phyloP scores from a whole-genome alignment of 208 protist species.

The Acanthamoeba castellanii region DNA sequence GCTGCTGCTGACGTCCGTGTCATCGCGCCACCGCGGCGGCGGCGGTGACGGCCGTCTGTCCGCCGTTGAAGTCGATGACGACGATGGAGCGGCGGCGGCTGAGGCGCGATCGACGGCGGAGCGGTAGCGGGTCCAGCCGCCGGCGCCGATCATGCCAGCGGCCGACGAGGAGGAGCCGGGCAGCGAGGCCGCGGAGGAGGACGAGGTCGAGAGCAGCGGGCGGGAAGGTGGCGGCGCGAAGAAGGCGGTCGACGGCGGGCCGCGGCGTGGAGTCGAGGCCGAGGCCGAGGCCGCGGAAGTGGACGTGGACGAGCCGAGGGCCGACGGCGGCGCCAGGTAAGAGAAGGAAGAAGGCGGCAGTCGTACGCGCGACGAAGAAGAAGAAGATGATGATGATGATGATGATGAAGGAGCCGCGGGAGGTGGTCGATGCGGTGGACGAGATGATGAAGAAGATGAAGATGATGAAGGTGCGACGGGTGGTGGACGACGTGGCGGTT shows the following conservation, averaged over 20 bases:
- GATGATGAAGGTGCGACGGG: neutral
- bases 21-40: neutral
- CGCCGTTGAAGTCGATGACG: neutral
- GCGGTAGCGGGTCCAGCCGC: slow-evolving; percentile 2
- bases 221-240: neutral
- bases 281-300: neutral
- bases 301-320: neutral
- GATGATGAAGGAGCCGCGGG: neutral
- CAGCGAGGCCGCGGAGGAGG: neutral
- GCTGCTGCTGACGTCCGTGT: neutral
- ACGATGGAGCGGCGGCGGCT: neutral
- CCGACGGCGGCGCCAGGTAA: neutral
- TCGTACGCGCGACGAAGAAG: neutral
- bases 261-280: neutral
- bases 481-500: neutral
- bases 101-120: neutral
- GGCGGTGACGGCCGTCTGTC: neutral
- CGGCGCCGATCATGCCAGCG: neutral
- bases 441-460: neutral
- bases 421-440: neutral
- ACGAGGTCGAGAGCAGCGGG: neutral
- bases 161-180: neutral
- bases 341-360: slow-evolving; percentile 8
- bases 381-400: neutral
- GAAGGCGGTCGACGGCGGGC: neutral